Evolutionary conservation across 176 grass and related monocot species (phyloP), one percentile per base, ranked within the genome.

Genomic region (Carex cristatella): DNA sequence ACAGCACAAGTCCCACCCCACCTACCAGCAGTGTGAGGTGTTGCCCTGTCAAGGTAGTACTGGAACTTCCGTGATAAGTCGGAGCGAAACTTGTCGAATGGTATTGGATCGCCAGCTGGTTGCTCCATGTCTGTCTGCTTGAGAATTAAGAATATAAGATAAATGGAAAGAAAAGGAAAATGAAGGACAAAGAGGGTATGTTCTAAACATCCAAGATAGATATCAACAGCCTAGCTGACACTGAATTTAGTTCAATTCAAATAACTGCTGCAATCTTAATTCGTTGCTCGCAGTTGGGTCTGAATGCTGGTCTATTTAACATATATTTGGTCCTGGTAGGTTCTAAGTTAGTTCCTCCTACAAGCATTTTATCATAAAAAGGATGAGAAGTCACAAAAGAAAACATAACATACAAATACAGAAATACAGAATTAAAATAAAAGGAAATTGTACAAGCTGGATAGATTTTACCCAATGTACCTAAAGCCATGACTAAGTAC

Each of bases 1-100:
- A 89, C 83, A 51, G 55, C 80, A 15, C 87, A 66, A 72, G 91
- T 94, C 38, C 93, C 93, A 4, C 56, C 62, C 96, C 93, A 99
- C 51, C 91, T 90, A 59, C 83, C 83, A 73, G 86, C 55, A 82
- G 70, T 78, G 86, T 99, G 87, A 58, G 93, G 96, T 32, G 91
- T 94, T 68, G 96, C 90, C 81, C 83, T 89, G 87, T 98, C 96
- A 66, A 98, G 88, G 80, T 98, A 89, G 88, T 92, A 87, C 89
- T 98, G 93, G 85, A 98, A 95, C 30, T 85, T 12, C 76, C 91
- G 89, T 51, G 93, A 82, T 33, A 91, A 88, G 13, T 95, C 93
- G 75, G 80, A 79, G 37, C 89, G 86, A 88, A 88, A 92, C 83
- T 87, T 91, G 62, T 86, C 93, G 70, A 84, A 82, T 4, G 83